These are phyloP conservation scores for Coriolopsis trogii DNA, from an alignment of 1,284 basidiomycete genomes.

Conservation along the genomic window DNA sequence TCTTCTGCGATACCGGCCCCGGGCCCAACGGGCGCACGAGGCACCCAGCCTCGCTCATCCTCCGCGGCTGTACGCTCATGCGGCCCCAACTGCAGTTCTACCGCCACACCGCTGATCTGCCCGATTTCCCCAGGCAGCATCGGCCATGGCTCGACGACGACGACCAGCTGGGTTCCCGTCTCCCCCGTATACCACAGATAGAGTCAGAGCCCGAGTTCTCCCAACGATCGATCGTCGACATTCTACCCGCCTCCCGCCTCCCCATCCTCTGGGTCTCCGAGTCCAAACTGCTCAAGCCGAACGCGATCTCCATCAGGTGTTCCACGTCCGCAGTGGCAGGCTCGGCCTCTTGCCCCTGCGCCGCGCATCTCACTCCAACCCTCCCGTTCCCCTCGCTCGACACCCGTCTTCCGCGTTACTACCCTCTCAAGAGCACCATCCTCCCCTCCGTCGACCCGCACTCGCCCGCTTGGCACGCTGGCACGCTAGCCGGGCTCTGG, in stretches of 20 bases:
- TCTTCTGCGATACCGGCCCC: constrained; percentile 7
- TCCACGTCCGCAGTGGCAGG: background rate
- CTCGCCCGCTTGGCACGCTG: constrained; percentile 9
- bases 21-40: background rate
- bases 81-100: constrained; percentile 25
- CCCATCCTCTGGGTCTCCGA: constrained; percentile 24
- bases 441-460: constrained; percentile 9
- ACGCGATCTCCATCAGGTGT: constrained; percentile 23
- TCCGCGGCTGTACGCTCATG: constrained; percentile 9
- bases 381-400: constrained; percentile 20
- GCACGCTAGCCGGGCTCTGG: constrained; percentile 26
- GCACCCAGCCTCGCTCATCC: constrained; percentile 16
- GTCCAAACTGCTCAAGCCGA: constrained; percentile 17
- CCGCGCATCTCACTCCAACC: constrained; percentile 6
- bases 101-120: constrained; percentile 22
- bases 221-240: constrained; percentile 21
- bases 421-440: constrained; percentile 19
- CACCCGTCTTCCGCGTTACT: constrained; percentile 23
- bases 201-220: constrained; percentile 6
- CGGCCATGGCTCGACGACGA: constrained; percentile 24
- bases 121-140: constrained; percentile 21
- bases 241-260: constrained; percentile 27
- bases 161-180: too few relatives aligned
- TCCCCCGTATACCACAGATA: constrained; percentile 20
- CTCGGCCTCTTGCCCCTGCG: constrained; percentile 15